phyloP scores from a whole-genome alignment of 306 rosid species.

The Trichosanthes cucumerina region DNA sequence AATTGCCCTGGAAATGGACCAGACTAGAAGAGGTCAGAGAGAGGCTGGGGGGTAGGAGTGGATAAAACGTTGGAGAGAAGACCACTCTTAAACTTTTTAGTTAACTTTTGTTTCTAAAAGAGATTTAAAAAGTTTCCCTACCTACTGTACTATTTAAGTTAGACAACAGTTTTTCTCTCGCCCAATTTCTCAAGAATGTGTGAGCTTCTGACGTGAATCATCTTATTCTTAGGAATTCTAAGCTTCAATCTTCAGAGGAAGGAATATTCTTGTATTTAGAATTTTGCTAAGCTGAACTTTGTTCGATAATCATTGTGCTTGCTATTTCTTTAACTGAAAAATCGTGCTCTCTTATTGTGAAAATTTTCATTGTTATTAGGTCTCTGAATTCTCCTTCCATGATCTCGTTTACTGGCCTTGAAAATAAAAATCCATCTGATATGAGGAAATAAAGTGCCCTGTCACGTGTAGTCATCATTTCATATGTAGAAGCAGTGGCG shows the following conservation, averaged over 20 bases:
- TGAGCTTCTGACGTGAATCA: neutral
- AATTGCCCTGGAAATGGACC: neutral
- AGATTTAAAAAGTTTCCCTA: neutral
- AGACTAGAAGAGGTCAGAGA: neutral
- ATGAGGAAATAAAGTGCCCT: neutral
- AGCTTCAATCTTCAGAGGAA: neutral
- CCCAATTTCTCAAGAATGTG: neutral
- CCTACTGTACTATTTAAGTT: neutral
- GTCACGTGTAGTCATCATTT: neutral
- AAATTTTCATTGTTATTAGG: neutral
- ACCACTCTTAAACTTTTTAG: neutral
- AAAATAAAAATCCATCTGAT: too few species aligned
- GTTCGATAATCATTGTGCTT: neutral
- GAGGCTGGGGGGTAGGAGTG: neutral
- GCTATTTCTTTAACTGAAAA: neutral
- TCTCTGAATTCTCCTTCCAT: neutral
- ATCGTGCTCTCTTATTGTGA: neutral
- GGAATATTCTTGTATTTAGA: neutral
- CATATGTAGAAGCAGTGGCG: neutral
- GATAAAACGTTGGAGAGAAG: neutral
- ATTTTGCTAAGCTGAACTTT: neutral
- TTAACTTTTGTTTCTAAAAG: neutral
- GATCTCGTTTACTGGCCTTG: neutral
- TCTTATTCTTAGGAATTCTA: neutral
- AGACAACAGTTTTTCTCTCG: neutral